A percentile compares a stretch with the other conserved stretches of the same genome.
These are phyloP conservation scores for Kwoniella sp. DNA, from an alignment of 768 basidiomycete species.

Conservation along the genomic window DNA sequence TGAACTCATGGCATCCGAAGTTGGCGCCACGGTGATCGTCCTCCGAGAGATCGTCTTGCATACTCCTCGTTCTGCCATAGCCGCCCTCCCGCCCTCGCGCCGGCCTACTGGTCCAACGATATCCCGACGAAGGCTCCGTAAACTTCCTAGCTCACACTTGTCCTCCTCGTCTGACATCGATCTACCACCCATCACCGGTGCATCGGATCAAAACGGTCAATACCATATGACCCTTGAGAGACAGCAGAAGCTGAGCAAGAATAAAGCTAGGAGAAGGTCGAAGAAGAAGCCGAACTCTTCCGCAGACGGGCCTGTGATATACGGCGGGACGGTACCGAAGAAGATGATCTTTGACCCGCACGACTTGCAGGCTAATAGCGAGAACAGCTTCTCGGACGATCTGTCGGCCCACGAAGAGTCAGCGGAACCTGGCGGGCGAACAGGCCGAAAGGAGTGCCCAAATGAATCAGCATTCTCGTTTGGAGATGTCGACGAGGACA, in stretches of 20 bases:
- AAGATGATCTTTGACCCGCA: conserved; percentile 18
- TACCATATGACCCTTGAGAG: background rate
- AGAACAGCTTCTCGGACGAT: background rate
- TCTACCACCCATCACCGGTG: too few relatives aligned
- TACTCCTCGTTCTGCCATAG: background rate
- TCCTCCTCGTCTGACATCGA: background rate
- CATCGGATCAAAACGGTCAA: too few relatives aligned
- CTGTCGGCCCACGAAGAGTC: background rate
- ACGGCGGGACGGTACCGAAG: conserved; percentile 14
- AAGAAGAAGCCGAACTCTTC: background rate
- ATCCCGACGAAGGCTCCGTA: background rate
- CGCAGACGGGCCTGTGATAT: background rate
- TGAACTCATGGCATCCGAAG: conserved; percentile 90
- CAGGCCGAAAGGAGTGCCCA: background rate
- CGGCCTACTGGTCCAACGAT: background rate
- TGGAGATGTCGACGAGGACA: conserved; percentile 6
- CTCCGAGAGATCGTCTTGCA: conserved; percentile 71
- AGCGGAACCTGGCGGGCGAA: background rate
- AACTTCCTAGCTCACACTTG: background rate
- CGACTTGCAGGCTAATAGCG: background rate
- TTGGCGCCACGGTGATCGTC: conserved; percentile 87
- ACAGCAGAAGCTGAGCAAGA: background rate
- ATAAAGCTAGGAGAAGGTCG: background rate
- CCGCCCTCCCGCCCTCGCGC: background rate
- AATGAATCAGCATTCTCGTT: conserved; percentile 32